Evolutionary conservation across 495 filamentous ascomycete species (phyloP).

Genomic region (Aspergillus panamensis): DNA sequence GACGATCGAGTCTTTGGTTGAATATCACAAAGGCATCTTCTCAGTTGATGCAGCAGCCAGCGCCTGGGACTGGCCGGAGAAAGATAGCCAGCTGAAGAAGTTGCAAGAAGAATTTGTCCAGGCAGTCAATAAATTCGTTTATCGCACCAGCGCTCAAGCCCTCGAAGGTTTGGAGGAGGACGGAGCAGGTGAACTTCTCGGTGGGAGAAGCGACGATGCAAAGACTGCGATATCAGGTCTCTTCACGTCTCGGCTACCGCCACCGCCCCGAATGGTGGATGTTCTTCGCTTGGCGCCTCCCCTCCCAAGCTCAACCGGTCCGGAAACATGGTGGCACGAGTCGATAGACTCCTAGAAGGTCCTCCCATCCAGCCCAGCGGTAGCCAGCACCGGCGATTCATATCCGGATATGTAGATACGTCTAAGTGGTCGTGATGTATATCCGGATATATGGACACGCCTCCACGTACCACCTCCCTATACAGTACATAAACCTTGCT

Average conservation of each 20-base stretch:
- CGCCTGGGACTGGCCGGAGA: conserved; percentile 96
- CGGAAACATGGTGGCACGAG: conserved; percentile 74
- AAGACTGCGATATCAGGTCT: conserved; percentile 82
- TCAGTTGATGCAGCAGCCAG: conserved; percentile 83
- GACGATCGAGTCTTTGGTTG: conserved; percentile 89
- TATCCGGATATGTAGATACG: conserved; percentile 75
- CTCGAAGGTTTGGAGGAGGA: conserved; percentile 97
- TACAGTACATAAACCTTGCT: no score
- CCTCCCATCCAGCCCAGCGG: conserved; percentile 78
- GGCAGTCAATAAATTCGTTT: conserved; percentile 96
- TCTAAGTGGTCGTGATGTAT: no score
- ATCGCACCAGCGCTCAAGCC: conserved; percentile 81
- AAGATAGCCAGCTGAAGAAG: conserved; percentile 94
- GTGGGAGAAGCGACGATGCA: conserved; percentile 89
- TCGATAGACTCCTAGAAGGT: conserved; percentile 92
- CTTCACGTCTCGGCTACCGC: conserved; percentile 85
- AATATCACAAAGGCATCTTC: conserved; percentile 97
- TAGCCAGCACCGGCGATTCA: conserved; percentile 67
- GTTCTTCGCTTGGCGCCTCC: conserved; percentile 80
- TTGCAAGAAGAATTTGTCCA: conserved; percentile 97
- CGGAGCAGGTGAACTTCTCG: conserved; percentile 88
- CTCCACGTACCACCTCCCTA: no score
- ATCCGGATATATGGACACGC: no score
- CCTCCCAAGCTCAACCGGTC: conserved; percentile 79
- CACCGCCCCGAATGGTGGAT: conserved; percentile 89